phyloP scores from a whole-genome alignment of 169 alveolate genomes.

The Plasmodium inui region DNA sequence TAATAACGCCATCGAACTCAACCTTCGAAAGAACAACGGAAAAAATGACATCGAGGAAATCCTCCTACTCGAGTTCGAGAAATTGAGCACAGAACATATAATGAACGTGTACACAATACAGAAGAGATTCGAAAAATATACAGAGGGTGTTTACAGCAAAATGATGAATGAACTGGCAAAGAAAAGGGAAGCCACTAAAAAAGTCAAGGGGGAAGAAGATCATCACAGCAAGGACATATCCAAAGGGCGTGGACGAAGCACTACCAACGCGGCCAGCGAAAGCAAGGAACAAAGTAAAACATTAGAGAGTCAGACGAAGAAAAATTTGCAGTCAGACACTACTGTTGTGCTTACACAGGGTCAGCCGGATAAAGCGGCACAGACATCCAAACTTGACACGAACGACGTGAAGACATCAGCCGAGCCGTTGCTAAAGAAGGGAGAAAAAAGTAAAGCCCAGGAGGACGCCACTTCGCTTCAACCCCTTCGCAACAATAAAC shows the following conservation, averaged over 20 bases:
- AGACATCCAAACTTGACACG: background rate
- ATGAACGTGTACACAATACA: background rate
- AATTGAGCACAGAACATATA: conserved; percentile 3
- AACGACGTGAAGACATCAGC: background rate
- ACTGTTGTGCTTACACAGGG: background rate
- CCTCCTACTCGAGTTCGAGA: conserved; percentile 17
- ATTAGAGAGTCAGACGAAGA: background rate
- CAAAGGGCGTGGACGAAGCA: background rate
- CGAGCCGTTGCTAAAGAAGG: background rate
- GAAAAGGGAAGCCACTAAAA: background rate
- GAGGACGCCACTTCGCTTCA: background rate
- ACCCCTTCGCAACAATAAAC: background rate
- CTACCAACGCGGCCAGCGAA: background rate
- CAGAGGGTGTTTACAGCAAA: conserved; percentile 10
- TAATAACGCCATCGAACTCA: background rate
- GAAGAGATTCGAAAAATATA: background rate
- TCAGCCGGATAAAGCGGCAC: background rate
- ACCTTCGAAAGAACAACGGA: background rate
- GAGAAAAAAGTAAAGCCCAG: background rate
- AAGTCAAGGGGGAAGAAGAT: background rate
- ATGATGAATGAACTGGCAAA: background rate
- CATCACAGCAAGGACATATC: background rate
- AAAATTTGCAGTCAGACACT: background rate
- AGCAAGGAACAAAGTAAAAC: background rate
- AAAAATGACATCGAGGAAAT: conserved; percentile 58